Percentiles rank a stretch among this genome's conserved stretches.
Evolutionary conservation across 2,329 filamentous ascomycete species (phyloP).

Genomic region (Penicillium sp.): DNA sequence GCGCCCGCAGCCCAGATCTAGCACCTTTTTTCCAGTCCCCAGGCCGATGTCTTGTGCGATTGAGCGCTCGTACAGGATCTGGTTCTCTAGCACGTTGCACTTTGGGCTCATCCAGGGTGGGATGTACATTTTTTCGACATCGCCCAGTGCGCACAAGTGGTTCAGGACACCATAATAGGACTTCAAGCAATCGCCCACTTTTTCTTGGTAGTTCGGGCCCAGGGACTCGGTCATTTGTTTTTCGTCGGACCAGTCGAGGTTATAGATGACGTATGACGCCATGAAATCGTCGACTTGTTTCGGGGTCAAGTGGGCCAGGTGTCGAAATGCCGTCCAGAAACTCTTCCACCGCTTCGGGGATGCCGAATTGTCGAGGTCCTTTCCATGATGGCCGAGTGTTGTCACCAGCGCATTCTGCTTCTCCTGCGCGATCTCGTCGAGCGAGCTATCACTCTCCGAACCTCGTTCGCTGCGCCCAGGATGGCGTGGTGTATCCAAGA

Average conservation of each 20-base stretch:
- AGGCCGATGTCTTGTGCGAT: slow-evolving; percentile 49
- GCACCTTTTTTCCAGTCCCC: slow-evolving; percentile 46
- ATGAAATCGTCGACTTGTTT: slow-evolving; percentile 56
- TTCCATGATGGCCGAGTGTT: slow-evolving; percentile 21
- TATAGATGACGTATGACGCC: slow-evolving; percentile 57
- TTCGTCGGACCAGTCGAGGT: slow-evolving; percentile 55
- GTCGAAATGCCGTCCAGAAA: slow-evolving; percentile 51
- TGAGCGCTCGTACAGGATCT: slow-evolving; percentile 53
- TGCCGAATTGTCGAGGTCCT: slow-evolving; percentile 44
- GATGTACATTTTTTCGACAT: slow-evolving; percentile 60
- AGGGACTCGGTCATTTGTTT: slow-evolving; percentile 48
- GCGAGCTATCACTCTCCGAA: slow-evolving; percentile 25
- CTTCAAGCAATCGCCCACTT: slow-evolving; percentile 52
- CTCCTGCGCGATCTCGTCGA: slow-evolving; percentile 25
- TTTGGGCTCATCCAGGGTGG: slow-evolving; percentile 53
- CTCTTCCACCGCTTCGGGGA: slow-evolving; percentile 51
- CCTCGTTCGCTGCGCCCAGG: slow-evolving; percentile 20
- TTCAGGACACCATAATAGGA: slow-evolving; percentile 56
- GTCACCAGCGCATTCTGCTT: slow-evolving; percentile 20
- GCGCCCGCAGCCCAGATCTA: slow-evolving; percentile 54
- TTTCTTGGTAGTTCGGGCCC: slow-evolving; percentile 50
- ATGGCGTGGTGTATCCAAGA: slow-evolving; percentile 17
- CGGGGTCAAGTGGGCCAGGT: slow-evolving; percentile 49
- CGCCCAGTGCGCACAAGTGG: slow-evolving; percentile 54
- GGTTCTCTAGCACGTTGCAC: slow-evolving; percentile 51